Evolutionary conservation across 371 early-diverging fungal genomes (phyloP), one percentile per base, ranked within the genome.

Genomic region (Mortierella sp.): DNA sequence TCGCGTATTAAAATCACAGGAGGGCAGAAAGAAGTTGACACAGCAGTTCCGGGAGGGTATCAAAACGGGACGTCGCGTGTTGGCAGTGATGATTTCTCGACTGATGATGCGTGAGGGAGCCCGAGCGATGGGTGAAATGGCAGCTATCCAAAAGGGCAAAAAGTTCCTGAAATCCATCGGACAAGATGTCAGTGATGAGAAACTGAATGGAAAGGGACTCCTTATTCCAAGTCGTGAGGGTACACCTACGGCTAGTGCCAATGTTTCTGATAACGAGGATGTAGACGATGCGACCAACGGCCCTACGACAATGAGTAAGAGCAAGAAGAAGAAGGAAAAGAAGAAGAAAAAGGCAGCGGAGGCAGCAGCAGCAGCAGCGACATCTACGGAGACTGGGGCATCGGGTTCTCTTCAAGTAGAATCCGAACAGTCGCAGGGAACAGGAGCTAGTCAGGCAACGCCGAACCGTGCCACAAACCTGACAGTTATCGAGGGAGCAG

Each of bases 81-180:
- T 93, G 30, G 91, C 90, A 1, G 91, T 90, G 55, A 83, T 93
- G 44, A 67, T 91, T 11, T 93, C 93, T 23, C 89, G 88, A 63
- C 66, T 91, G 62, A 89, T 92, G 75, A 84, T 93, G 56, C 86
- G 89, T 47, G 93, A 93, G 68, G 92, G 91, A 1, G 87, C 89
- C 76, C 82, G 93, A 16, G 87, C 91, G 5, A 86, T 90, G 53
- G 93, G 90, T 25, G 89, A 90, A 53, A 87, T 85, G 65, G 84
- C 91, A 11, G 91, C 93, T 4, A 79, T 92, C 66, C 86, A 90
- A 70, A 87, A 91, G 51, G 91, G 92, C 57, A 87, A 88, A 50
- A 84, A 82, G 28, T 81, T 93, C 30, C 81, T 93, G 21, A 87
- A 89, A 47, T 83, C 85, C 4, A 85, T 87, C 66, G 86, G 85